Base-by-base conservation (phyloP, 345 rosid genomes). In the Barbarea vulgaris region DNA sequence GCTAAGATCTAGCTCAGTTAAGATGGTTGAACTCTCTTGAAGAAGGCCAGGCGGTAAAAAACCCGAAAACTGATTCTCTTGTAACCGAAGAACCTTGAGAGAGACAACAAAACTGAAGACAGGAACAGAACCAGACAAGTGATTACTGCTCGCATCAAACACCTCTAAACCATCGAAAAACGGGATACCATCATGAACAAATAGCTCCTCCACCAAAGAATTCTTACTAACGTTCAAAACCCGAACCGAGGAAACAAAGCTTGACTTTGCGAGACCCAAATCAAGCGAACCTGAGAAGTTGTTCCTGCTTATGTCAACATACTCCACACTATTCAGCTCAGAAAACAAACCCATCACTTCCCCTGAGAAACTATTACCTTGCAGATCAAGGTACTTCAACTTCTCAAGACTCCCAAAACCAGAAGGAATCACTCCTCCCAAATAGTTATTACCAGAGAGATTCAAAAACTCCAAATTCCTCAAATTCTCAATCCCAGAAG, bases 1-100 rank as follows among this genome's bases (percentile, higher is more conserved):
- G 86, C 97, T 86, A 69, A 93, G 93, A 82, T 93, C 97, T 57
- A 93, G 84, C 73, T 93, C 97, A 36, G 93, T 78, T 74, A 93
- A 74, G 53, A 93, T 57, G 85, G 85, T 88, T 67, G 98, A 89
- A 78, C 85, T 88, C 64, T 87, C 97, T 73, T 86, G 89, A 67
- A 91, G 64, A 69, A 91, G 83, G 58, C 87, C 88, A 64, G 83
- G 84, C 7, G 93, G 96, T 36, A 87, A 54, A 68, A 86, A 78
- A 44, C 87, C 92, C 0, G 98, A 87, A 7, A 93, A 82, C 50
- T 79, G 87, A 69, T 93, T 93, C 81, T 79, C 81, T 64, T 88
- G 87, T 22, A 93, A 89, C 74, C 82, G 81, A 75, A 91, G 93
- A 81, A 86, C 73, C 82, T 66, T 80, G 64, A 93, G 90, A 67